phyloP scores from a whole-genome alignment of 345 rosid species.

The Corchorus olitorius region DNA sequence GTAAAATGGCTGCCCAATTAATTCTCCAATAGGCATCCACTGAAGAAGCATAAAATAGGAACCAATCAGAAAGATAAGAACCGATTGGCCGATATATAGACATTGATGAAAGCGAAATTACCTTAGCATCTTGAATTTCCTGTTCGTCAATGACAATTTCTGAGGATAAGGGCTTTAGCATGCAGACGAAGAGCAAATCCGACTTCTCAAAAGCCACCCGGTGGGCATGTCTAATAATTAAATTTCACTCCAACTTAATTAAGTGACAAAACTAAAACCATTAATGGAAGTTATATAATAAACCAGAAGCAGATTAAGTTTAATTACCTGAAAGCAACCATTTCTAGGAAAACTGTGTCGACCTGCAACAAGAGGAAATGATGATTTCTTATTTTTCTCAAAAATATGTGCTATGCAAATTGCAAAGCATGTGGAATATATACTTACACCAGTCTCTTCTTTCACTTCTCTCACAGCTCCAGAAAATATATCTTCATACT shows the following conservation, averaged over 20 bases:
- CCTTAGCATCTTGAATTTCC: constrained; percentile 52
- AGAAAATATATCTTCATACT: constrained; percentile 55
- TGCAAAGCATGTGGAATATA: background rate
- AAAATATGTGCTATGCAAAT: background rate
- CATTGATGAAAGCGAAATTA: background rate
- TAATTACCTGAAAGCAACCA: constrained; percentile 53
- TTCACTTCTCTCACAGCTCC: constrained; percentile 60
- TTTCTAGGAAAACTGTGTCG: constrained; percentile 41
- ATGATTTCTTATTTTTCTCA: no score
- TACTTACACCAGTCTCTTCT: constrained; percentile 61
- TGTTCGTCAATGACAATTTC: constrained; percentile 42
- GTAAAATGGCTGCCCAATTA: constrained; percentile 41
- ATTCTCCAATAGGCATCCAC: constrained; percentile 56
- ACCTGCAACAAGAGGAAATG: constrained; percentile 30
- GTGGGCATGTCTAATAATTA: constrained; percentile 44
- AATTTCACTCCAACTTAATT: background rate
- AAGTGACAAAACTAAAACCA: background rate
- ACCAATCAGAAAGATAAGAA: background rate
- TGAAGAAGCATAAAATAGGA: constrained; percentile 1
- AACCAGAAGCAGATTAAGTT: background rate
- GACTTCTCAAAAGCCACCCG: constrained; percentile 50
- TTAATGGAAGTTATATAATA: background rate
- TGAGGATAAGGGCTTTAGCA: constrained; percentile 46
- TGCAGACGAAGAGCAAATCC: constrained; percentile 50
- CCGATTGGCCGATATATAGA: background rate